Percentiles rank a stretch among this genome's conserved stretches.
These are phyloP conservation scores for Lentinus polychrous DNA, from an alignment of 1,284 basidiomycete species.

Conservation along the genomic window DNA sequence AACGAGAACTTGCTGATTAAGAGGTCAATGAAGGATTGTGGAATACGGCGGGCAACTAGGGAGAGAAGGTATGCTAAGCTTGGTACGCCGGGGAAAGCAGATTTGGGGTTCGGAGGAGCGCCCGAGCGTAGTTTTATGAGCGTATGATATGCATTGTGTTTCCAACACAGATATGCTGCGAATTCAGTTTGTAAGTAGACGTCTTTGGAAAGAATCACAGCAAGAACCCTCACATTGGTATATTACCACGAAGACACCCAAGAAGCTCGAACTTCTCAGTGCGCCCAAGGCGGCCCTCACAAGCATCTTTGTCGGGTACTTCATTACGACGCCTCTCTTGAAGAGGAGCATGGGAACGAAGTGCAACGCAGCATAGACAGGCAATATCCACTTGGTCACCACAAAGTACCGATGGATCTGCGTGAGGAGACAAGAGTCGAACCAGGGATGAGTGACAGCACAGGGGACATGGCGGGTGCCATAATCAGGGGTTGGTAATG, in stretches of 20 bases:
- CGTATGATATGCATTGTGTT: slow-evolving; percentile 50
- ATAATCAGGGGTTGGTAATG: slow-evolving; percentile 30
- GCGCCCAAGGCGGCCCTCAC: slow-evolving; percentile 68
- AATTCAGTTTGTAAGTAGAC: not conserved
- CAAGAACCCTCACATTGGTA: slow-evolving; percentile 65
- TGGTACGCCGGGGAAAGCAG: not conserved
- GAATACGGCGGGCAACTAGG: not conserved
- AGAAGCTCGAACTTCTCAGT: slow-evolving; percentile 81
- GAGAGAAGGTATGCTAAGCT: not conserved
- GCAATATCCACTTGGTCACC: slow-evolving; percentile 83
- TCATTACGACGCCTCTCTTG: slow-evolving; percentile 54
- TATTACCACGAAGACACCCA: slow-evolving; percentile 80
- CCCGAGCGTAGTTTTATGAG: slow-evolving; percentile 29
- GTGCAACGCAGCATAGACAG: slow-evolving; percentile 86
- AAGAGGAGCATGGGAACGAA: slow-evolving; percentile 83
- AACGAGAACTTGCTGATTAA: slow-evolving; percentile 62
- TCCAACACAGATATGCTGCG: slow-evolving; percentile 69
- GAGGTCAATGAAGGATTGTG: slow-evolving; percentile 21
- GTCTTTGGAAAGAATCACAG: not conserved
- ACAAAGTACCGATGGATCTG: slow-evolving; percentile 72
- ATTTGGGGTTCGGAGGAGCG: not conserved
- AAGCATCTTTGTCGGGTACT: slow-evolving; percentile 60
- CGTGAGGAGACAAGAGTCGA: slow-evolving; percentile 63
- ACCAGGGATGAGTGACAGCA: slow-evolving; percentile 75
- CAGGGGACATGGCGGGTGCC: slow-evolving; percentile 56